These are phyloP conservation scores for Boletus fagicola DNA, from an alignment of 768 basidiomycete genomes.

Conservation along the genomic window DNA sequence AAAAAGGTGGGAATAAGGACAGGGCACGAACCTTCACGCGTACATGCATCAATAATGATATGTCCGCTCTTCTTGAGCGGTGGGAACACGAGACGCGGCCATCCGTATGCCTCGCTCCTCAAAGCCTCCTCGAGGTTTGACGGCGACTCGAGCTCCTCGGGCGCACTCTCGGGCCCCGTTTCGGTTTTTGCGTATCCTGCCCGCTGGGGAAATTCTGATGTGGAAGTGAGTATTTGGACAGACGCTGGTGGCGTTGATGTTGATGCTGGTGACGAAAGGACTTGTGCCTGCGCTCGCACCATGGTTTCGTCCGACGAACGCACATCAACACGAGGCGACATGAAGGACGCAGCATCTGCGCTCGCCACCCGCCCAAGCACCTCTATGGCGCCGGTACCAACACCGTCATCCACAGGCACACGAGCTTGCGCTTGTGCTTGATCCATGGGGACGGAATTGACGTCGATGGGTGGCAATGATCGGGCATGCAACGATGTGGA, in stretches of 20 bases:
- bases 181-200: constrained; percentile 1
- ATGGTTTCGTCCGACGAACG: constrained; percentile 11
- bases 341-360: constrained; percentile 18
- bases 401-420: constrained; percentile 21
- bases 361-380: constrained; percentile 17
- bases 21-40: constrained; percentile 59
- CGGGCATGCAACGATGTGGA: constrained; percentile 10
- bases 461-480: constrained; percentile 16
- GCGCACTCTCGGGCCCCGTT: neutral
- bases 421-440: constrained; percentile 7
- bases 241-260: constrained; percentile 16
- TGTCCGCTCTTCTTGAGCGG: constrained; percentile 91
- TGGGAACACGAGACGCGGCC: constrained; percentile 92
- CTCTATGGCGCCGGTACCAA: constrained; percentile 18
- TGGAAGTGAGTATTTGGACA: constrained; percentile 8
- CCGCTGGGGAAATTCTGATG: constrained; percentile 1
- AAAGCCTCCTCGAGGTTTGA: constrained; percentile 51
- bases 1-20: constrained; percentile 9
- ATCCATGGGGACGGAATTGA: constrained; percentile 26
- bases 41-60: constrained; percentile 87
- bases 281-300: constrained; percentile 14
- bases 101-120: constrained; percentile 72
- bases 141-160: constrained; percentile 18
- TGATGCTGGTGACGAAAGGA: constrained; percentile 4
- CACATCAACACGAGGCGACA: constrained; percentile 28